Evolutionary conservation across 257 asterid species (phyloP).

Genomic region (Solanum sitiens): DNA sequence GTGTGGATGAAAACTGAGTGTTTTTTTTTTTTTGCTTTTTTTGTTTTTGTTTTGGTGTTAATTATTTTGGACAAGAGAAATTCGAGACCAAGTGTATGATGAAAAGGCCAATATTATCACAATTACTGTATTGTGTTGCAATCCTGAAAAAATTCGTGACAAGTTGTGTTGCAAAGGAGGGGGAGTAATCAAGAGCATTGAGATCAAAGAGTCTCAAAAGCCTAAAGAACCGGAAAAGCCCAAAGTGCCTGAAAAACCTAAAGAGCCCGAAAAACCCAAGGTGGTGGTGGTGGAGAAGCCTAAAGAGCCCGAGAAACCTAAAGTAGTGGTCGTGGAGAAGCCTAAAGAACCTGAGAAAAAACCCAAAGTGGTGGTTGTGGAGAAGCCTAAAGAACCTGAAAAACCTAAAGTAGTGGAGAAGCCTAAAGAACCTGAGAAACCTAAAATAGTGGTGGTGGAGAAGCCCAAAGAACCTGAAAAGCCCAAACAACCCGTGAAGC

Average conservation of each 20-base stretch:
- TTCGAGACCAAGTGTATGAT: constrained; percentile 56
- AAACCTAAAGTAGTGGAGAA: constrained; percentile 3
- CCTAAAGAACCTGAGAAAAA: not conserved
- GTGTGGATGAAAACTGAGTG: not conserved
- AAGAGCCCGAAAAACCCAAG: not conserved
- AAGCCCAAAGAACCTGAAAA: constrained; percentile 3
- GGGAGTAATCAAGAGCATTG: constrained; percentile 50
- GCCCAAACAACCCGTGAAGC: not conserved
- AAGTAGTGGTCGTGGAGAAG: not conserved
- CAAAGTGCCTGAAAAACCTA: not conserved
- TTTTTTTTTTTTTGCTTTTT: not conserved
- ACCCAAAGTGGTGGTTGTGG: constrained; percentile 11
- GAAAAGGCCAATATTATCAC: constrained; percentile 52
- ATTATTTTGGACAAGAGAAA: constrained; percentile 40
- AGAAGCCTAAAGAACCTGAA: not conserved
- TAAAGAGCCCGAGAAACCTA: not conserved
- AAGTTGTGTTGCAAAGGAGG: constrained; percentile 51
- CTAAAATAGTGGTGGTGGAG: not conserved
- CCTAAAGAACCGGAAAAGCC: constrained; percentile 15
- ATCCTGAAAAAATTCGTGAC: constrained; percentile 76
- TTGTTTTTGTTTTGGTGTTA: not conserved
- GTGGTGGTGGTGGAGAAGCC: constrained; percentile 13
- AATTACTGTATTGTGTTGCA: constrained; percentile 64
- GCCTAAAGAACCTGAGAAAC: not conserved
- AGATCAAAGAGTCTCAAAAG: constrained; percentile 28